Evolutionary conservation across 148 eudicot species (phyloP), one percentile per base, ranked within the genome.

Genomic region (Gaultheria prostrata): DNA sequence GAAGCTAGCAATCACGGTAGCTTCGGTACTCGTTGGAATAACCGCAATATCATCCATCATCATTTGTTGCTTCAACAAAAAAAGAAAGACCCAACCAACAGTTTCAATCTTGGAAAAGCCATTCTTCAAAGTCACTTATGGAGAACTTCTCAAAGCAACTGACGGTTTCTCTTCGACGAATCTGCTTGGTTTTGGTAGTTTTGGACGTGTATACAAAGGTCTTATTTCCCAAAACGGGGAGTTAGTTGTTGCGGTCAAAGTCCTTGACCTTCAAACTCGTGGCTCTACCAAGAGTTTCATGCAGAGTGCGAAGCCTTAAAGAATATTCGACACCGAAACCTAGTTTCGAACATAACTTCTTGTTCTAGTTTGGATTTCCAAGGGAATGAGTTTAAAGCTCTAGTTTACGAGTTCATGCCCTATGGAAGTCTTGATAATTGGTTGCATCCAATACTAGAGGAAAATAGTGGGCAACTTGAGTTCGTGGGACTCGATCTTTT

Each of bases 111-210:
- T 32, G 13, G 33, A 45, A 43, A 46, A 9, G 7, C 9, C 80
- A 30, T 78, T 51, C 8, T 17, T 78, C 15, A 53, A 51, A 53
- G 28, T 53, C 18, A 30, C 80, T 24, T 78, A 78, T 45, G 46
- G 21, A 8, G 57, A 18, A 26, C 80, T 78, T 21, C 17, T 78
- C 26, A 53, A 54, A 54, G 80, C 67, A 78, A 78, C 80, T 2
- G 15, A 32, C 3, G 48, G 80, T 2, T 78, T 78, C 39, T 78
- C 80, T 32, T 28, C 14, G 32, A n/a, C 8, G 8, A 78, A 78
- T 54, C 57, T 78, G 17, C 33, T 78, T 54, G 80, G 67, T 51
- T 10, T 53, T 24, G 80, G 67, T 30, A 20, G 67, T 53, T 78
- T 51, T 18, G 80, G 80, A 3, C 18, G 43, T 2, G 65, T 53